These are phyloP conservation scores for Xylaria sp. DNA, from an alignment of 2,329 filamentous ascomycete species.

Conservation along the genomic window DNA sequence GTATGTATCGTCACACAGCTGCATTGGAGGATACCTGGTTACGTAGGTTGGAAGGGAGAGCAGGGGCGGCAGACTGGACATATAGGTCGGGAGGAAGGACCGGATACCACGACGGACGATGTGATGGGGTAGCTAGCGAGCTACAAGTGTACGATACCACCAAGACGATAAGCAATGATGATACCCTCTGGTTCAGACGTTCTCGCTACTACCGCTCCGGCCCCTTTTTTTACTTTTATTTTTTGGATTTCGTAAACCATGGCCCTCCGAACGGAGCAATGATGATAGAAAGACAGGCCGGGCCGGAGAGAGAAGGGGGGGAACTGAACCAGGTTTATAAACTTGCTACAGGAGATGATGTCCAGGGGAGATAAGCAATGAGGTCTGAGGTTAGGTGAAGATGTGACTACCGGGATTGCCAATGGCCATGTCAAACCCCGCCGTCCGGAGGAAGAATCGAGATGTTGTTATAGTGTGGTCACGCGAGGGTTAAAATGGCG, in stretches of 20 bases:
- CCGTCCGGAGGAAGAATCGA: too few species aligned
- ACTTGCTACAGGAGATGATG: conserved; percentile 6
- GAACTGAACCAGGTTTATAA: background rate
- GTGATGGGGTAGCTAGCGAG: conserved; percentile 23
- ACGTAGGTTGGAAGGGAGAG: conserved; percentile 3
- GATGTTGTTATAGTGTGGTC: too few species aligned
- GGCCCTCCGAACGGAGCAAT: background rate
- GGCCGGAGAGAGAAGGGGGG: background rate
- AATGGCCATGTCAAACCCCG: too few species aligned
- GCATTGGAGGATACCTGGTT: conserved; percentile 3
- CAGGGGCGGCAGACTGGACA: conserved; percentile 22
- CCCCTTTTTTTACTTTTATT: background rate
- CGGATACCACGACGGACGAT: conserved; percentile 27
- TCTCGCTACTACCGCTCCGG: background rate
- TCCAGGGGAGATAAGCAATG: too few species aligned
- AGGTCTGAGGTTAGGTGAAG: too few species aligned
- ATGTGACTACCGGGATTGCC: too few species aligned
- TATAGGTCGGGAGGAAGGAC: conserved; percentile 15
- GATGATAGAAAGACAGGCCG: background rate
- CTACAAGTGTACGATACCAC: conserved; percentile 29
- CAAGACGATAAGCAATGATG: conserved; percentile 32
- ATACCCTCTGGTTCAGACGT: conserved; percentile 30
- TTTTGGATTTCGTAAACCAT: background rate
- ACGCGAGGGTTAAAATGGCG: too few species aligned
- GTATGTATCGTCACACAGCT: conserved; percentile 3